Evolutionary conservation across 495 filamentous ascomycete genomes (phyloP), one percentile per base, ranked within the genome.

Genomic region (Neurospora sp.): DNA sequence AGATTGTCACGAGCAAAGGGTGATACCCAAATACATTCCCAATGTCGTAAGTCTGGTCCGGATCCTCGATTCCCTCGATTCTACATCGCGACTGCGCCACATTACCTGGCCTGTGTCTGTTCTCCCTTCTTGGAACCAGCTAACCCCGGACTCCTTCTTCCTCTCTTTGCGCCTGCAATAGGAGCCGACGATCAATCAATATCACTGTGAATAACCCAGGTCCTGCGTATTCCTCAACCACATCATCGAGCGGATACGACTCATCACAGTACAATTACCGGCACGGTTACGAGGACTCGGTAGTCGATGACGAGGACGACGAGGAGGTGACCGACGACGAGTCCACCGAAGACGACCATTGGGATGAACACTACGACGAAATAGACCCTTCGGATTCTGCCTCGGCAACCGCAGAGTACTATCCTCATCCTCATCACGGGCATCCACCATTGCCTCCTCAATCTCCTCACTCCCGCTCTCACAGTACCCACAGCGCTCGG

Each of bases 341-440:
- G 23, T 81, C 83, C 54, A 90, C 92, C 75, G 92, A 94, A 12
- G 73, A 75, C 6, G 74, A 81, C 31, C 77, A 79, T 59, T 84
- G 85, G 75, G 84, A 74, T 35, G 73, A 80, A 27, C 76, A 83
- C 18, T 81, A 83, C 73, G 90, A 90, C 78, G 92, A 94, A 76
- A 82, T 96, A 76, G 90, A 91, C 70, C 91, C 92, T 31, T 92
- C 90, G 42, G 93, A 96, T 84, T 94, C 93, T n/a, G 93, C 93
- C 38, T 95, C 89, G 80, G 71, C 85, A 78, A 76, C 42, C 70
- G 73, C 79, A 44, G 78, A 76, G n/a, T 78, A 77, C 70, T 77
- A 66, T 8, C 75, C 70, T 66, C 59, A 20, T n/a, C 72, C 7
- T 71, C 78, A 14, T 69, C 76, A 10, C 79, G 76, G 73, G 14